A percentile compares a stretch with the other conserved stretches of the same genome.
Evolutionary conservation across 1,139 yeast species (phyloP).

Genomic region (Suhomyces wounanorum): DNA sequence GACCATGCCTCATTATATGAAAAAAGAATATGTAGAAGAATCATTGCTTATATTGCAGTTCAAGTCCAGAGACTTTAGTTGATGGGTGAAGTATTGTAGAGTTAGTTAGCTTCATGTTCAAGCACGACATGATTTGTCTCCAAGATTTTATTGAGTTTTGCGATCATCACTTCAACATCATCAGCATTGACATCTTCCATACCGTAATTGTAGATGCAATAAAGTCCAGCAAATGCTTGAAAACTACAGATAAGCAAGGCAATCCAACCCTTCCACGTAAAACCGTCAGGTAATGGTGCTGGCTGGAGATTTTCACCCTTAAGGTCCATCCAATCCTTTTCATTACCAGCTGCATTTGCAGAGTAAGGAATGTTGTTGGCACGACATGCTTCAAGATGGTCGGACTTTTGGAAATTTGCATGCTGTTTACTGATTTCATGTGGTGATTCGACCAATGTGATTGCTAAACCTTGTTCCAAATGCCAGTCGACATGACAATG

Average conservation of each 20-base stretch:
- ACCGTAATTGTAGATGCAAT: slow-evolving; percentile 59
- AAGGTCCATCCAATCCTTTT: slow-evolving; percentile 53
- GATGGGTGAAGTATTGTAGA: background rate
- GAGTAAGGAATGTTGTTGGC: slow-evolving; percentile 46
- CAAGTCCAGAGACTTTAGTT: background rate
- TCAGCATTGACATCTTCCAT: slow-evolving; percentile 56
- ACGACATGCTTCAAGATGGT: slow-evolving; percentile 62
- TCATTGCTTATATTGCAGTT: background rate
- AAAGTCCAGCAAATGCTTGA: slow-evolving; percentile 61
- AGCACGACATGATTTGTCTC: slow-evolving; percentile 11
- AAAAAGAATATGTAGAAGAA: background rate
- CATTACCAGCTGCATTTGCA: slow-evolving; percentile 76
- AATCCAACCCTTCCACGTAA: slow-evolving; percentile 66
- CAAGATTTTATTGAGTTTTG: slow-evolving; percentile 17
- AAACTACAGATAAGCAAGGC: slow-evolving; percentile 59
- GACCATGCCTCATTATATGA: background rate
- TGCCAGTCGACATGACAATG: slow-evolving; percentile 97
- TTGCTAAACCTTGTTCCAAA: slow-evolving; percentile 81
- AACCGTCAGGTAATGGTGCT: slow-evolving; percentile 63
- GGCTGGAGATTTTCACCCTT: slow-evolving; percentile 59
- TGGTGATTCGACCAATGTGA: slow-evolving; percentile 76
- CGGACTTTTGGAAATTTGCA: slow-evolving; percentile 31
- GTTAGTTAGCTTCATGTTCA: background rate
- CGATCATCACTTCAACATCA: slow-evolving; percentile 34
- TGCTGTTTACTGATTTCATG: slow-evolving; percentile 45